phyloP scores from a whole-genome alignment of 352 stramenopile species.

The Pythium periplocum region DNA sequence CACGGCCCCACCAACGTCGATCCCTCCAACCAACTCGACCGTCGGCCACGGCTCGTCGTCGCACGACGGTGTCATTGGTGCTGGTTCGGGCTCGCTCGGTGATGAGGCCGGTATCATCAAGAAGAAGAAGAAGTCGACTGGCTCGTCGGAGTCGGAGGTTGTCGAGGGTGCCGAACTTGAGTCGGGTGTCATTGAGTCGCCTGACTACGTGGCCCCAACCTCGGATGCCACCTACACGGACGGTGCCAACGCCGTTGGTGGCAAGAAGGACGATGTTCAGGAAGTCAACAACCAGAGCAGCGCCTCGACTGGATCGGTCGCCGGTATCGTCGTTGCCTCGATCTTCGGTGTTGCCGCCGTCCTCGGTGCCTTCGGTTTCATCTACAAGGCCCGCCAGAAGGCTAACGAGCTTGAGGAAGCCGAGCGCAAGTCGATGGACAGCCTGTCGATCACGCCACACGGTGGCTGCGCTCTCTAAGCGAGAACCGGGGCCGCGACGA shows the following conservation, averaged over 20 bases:
- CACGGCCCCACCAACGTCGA: slow-evolving; percentile 3
- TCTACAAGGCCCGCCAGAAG: slow-evolving; percentile 72
- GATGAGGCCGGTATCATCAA: slow-evolving; percentile 2
- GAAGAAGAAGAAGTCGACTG: not conserved
- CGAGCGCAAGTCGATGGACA: slow-evolving; percentile 47
- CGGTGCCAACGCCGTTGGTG: slow-evolving; percentile 1
- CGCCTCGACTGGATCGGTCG: not conserved
- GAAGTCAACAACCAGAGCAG: slow-evolving; percentile 36
- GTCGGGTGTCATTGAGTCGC: slow-evolving; percentile 6
- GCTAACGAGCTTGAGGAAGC: slow-evolving; percentile 43
- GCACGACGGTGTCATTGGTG: slow-evolving; percentile 1
- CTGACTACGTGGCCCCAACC: not conserved
- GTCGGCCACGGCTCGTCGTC: slow-evolving; percentile 8
- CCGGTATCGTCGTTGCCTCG: slow-evolving; percentile 26
- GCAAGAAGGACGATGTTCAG: slow-evolving; percentile 11
- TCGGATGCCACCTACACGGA: not conserved
- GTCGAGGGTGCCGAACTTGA: slow-evolving; percentile 10
- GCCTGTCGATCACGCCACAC: slow-evolving; percentile 39
- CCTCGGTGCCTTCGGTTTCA: slow-evolving; percentile 63
- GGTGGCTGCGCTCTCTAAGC: slow-evolving; percentile 49
- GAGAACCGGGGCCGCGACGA: no score
- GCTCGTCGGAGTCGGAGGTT: slow-evolving; percentile 2
- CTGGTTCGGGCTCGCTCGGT: slow-evolving; percentile 10
- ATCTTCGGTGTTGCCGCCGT: slow-evolving; percentile 32
- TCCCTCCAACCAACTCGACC: slow-evolving; percentile 4